Evolutionary conservation across 371 early-diverging fungal species (phyloP), one percentile per base, ranked within the genome.

Genomic region (Zopfochytrium polystomum): DNA sequence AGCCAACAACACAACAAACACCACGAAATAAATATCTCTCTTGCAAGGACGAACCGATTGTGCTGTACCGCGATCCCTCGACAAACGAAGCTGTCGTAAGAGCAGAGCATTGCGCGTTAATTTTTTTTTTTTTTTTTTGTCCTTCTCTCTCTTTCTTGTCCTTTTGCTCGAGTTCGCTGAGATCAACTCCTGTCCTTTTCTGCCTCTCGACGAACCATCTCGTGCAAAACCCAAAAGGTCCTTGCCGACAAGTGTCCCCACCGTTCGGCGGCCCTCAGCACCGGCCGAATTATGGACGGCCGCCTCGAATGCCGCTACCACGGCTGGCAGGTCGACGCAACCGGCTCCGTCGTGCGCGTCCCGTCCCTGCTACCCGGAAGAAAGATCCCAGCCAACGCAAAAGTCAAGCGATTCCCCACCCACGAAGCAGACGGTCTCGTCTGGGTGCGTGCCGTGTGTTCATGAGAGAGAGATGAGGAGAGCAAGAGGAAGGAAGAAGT

Each of bases 41-140:
- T n/a, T n/a, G n/a, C n/a, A n/a, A 63, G 66, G 74, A 67, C 7
- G 74, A 73, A 29, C 70, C 70, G 6, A 68, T 73, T 34, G 74
- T 73, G 1, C 38, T 73, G 20, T 73, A 58, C 52, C 61, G 70
- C 13, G 73, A 73, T 47, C 63, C 68, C 6, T 54, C 46, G 42
- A 69, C 61, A 3, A 59, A 48, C 1, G 52, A 47, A n/a, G 61
- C 65, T 27, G 65, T 69, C 29, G 27, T 52, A 11, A n/a, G n/a
- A n/a, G n/a, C n/a, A n/a, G n/a, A n/a, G n/a, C n/a, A n/a, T n/a
- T n/a, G n/a, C n/a, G n/a, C n/a, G n/a, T n/a, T n/a, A n/a, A n/a
- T n/a, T n/a, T n/a, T n/a, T n/a, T n/a, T n/a, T n/a, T n/a, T n/a
- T n/a, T n/a, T n/a, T n/a, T n/a, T n/a, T n/a, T n/a, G n/a, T n/a